Evolutionary conservation across 192 early-diverging fungal species (phyloP), one percentile per base, ranked within the genome.

Genomic region (Coemansia sp.): DNA sequence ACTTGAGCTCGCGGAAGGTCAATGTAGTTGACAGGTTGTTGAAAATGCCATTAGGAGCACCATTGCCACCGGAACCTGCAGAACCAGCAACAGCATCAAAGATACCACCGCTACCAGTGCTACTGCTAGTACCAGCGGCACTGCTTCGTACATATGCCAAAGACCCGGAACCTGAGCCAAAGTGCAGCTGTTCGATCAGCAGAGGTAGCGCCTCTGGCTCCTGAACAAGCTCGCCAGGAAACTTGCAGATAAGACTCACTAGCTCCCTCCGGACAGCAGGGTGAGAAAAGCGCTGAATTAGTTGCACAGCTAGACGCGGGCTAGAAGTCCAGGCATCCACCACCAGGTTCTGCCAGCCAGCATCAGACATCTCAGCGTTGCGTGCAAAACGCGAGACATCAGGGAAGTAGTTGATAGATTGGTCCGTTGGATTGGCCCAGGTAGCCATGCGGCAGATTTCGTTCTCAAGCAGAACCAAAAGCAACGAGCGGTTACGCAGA

Each of bases 381-480:
- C 71, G 69, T 6, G 62, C 54, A 59, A 82, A 75, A 11, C 65
- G 55, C 19, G 71, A 33, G 5, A 73, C 57, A 32, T 82, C 83
- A 3, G 72, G 76, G n/a, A 78, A 75, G 36, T 58, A 65, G 32
- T 32, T 20, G 19, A 72, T 20, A 25, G 59, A 51, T 23, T 78
- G 72, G 63, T 88, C 89, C 6, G 92, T 82, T 0, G 94, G 92
- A 51, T 89, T 89, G 51, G 85, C 81, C 96, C 97, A 98, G 1
- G 92, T 88, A 19, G 87, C 85, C 68, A 95, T 77, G 20, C 93
- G 88, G 52, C 85, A 84, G 54, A 98, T 73, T 72, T 99, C 97
- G 64, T 90, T 92, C 71, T 96, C 96, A 24, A 95, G 68, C 42
- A 99, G 84, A 39, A 99, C 66, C 33, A 94, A 70, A 27, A 99